These are phyloP conservation scores for Sphagnum magellanicum DNA, from an alignment of 228 moss, liverwort and hornwort species.

Conservation along the genomic window DNA sequence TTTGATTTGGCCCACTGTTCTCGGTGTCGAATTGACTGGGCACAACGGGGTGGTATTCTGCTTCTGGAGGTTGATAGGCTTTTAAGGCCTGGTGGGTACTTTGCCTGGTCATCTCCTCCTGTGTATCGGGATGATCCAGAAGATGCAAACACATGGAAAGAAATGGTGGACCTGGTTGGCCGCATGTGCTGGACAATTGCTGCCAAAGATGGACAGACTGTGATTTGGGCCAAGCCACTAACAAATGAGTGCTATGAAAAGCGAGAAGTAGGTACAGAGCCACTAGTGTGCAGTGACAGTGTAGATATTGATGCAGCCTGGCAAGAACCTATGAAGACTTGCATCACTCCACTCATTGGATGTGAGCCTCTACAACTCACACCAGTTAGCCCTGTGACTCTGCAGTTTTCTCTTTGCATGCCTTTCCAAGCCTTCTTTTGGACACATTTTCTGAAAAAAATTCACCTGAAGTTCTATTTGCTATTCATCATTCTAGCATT, in stretches of 20 bases:
- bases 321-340: conserved; percentile 82
- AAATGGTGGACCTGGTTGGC: conserved; percentile 69
- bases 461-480: too few relatives aligned
- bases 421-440: too few relatives aligned
- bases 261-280: conserved; percentile 63
- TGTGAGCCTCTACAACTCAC: conserved; percentile 29
- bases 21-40: conserved; percentile 94
- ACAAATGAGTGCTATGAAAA: conserved; percentile 87
- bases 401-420: too few relatives aligned
- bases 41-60: conserved; percentile 71
- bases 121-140: conserved; percentile 68
- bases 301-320: conserved; percentile 76
- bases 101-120: conserved; percentile 92
- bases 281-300: conserved; percentile 71
- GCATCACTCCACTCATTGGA: conserved; percentile 81
- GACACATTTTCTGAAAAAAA: too few relatives aligned
- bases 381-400: too few relatives aligned
- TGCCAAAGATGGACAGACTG: conserved; percentile 82
- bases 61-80: conserved; percentile 89
- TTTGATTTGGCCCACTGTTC: conserved; percentile 95
- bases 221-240: conserved; percentile 79
- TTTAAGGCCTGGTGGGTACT: conserved; percentile 83
- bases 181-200: conserved; percentile 95
- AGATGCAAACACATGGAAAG: conserved; percentile 72
- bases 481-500: too few relatives aligned